Evolutionary conservation across 2,329 filamentous ascomycete genomes (phyloP).

Genomic region (Ophioceras dolichostomum): DNA sequence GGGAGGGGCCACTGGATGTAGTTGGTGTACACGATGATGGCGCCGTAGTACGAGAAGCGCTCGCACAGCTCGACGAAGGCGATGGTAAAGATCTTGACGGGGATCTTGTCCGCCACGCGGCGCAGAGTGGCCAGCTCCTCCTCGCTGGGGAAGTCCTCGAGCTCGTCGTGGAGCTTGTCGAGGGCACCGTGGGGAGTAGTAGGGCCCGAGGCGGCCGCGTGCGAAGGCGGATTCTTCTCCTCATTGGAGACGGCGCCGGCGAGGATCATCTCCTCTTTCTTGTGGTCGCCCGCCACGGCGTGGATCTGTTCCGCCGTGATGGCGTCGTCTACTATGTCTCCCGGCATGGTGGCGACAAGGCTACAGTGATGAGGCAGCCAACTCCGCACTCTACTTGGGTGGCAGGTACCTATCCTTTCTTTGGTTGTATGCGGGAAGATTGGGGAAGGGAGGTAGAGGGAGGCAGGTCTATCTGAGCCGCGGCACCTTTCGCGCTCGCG

Average conservation of each 20-base stretch:
- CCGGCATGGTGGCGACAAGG: not conserved
- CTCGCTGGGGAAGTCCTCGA: constrained; percentile 25
- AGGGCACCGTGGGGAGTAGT: not conserved
- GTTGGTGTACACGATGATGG: constrained; percentile 47
- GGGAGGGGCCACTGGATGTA: constrained; percentile 50
- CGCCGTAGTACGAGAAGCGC: constrained; percentile 63
- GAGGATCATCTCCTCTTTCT: not conserved
- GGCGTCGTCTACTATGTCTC: constrained; percentile 4
- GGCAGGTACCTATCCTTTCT: no score
- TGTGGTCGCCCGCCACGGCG: constrained; percentile 1
- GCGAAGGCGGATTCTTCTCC: not conserved
- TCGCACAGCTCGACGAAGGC: constrained; percentile 60
- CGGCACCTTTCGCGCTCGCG: no score
- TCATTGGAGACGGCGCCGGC: not conserved
- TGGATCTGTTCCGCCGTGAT: constrained; percentile 1
- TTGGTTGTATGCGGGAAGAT: no score
- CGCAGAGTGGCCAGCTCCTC: constrained; percentile 39
- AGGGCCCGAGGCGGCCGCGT: no score
- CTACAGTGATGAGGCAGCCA: not conserved
- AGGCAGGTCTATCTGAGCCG: not conserved
- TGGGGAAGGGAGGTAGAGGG: not conserved
- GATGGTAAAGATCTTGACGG: constrained; percentile 47
- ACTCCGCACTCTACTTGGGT: no score
- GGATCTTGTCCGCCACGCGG: constrained; percentile 44
- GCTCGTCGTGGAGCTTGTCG: not conserved